Evolutionary conservation across 2,329 filamentous ascomycete genomes (phyloP), one percentile per base, ranked within the genome.

Genomic region (Trichoderma asperellum): DNA sequence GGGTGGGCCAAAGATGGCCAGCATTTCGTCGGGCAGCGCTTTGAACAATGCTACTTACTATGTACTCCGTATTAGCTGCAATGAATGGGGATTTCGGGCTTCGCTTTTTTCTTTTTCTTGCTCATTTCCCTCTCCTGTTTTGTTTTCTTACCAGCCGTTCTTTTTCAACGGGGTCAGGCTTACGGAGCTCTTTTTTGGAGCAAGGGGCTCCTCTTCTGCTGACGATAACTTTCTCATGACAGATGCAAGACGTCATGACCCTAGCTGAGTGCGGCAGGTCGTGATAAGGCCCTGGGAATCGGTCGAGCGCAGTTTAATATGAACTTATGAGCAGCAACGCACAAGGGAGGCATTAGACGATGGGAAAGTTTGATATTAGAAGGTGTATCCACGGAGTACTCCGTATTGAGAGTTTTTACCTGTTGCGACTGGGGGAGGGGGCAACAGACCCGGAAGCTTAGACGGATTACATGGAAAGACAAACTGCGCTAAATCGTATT

Each of bases 211-310:
- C 40, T 43, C 40, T 43, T 53, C 52, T 64, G 61, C 61, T 64
- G 61, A 64, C 61, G 37, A 63, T 53, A 29, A 7, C 55, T 34
- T 58, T 49, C 32, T 52, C 24, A 59, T 67, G 63, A 67, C 63
- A 59, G 63, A 52, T 52, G 16, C 4, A 37, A 40, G 55, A 67
- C 55, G 63, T 67, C 63, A 67, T 59, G 53, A 29, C 37, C 43
- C 63, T 67, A 67, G 63, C 63, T 67, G 63, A 52, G 63, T 49
- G 63, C 63, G 63, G 63, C 63, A 67, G 63, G 63, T 67, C 55
- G n/a, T 49, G 63, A 67, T 67, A 18, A 43, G 34, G 57, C 21
- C 35, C 57, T 24, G 6, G 57, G 57, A 43, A 35, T 27, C 21
- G 34, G 27, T 18, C 35, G 35, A 59, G 35, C 24, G 24, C 55